These are phyloP conservation scores for Rhodotorula diobovata DNA, from an alignment of 768 basidiomycete genomes.

Conservation along the genomic window DNA sequence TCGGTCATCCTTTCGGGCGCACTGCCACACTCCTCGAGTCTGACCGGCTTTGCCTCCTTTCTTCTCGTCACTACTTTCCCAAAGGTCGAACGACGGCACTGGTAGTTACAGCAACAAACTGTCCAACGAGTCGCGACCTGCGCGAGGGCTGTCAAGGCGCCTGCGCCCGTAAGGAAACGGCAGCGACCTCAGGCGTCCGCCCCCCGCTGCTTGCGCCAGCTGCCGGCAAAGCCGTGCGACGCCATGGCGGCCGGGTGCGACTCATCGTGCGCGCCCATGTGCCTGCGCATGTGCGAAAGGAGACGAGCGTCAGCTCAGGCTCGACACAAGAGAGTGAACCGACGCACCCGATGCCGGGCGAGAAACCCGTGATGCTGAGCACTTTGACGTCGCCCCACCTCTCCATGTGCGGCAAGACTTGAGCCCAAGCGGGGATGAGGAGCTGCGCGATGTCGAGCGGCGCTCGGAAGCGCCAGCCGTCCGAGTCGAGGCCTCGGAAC, in stretches of 20 bases:
- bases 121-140: not conserved
- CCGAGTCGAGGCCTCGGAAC: conserved; percentile 42
- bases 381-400: conserved; percentile 49
- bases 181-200: conserved; percentile 5
- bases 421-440: not conserved
- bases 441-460: not conserved
- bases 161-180: too few relatives aligned
- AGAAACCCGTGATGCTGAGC: conserved; percentile 48
- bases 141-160: not conserved
- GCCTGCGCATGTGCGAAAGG: not conserved
- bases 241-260: conserved; percentile 44
- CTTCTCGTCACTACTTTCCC: too few relatives aligned
- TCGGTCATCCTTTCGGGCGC: too few relatives aligned
- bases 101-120: not conserved
- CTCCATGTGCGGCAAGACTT: conserved; percentile 33
- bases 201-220: conserved; percentile 38
- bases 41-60: too few relatives aligned
- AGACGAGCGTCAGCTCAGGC: too few relatives aligned
- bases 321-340: too few relatives aligned
- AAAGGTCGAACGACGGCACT: too few relatives aligned
- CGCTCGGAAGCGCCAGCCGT: conserved; percentile 25
- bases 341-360: conserved; percentile 44
- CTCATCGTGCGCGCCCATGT: conserved; percentile 41
- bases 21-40: too few relatives aligned
- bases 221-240: conserved; percentile 39